These are phyloP conservation scores for Globisporangium cederbergense DNA, from an alignment of 352 stramenopile genomes.

Conservation along the genomic window DNA sequence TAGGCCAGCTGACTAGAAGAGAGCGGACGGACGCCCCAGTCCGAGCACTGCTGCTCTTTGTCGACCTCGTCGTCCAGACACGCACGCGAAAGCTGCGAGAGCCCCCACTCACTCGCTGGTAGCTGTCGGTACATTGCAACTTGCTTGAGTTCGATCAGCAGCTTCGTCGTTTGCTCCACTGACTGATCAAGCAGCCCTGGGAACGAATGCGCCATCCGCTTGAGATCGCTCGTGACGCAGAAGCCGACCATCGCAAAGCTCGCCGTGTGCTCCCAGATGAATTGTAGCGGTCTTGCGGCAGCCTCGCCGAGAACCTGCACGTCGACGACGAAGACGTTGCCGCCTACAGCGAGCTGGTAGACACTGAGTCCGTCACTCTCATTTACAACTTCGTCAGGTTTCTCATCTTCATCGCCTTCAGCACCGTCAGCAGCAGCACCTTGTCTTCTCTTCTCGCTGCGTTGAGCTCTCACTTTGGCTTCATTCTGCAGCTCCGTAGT, in stretches of 20 bases:
- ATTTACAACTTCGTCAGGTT: constrained; percentile 3
- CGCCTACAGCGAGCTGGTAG: constrained; percentile 44
- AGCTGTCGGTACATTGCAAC: constrained; percentile 46
- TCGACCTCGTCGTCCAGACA: constrained; percentile 42
- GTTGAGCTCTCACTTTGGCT: neutral
- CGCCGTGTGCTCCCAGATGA: constrained; percentile 34
- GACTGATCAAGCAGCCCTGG: constrained; percentile 23
- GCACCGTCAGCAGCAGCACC: neutral
- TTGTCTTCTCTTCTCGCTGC: neutral
- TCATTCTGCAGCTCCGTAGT: neutral
- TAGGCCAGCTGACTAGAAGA: constrained; percentile 43
- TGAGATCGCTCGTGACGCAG: constrained; percentile 48
- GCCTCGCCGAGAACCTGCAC: constrained; percentile 40
- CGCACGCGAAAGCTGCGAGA: constrained; percentile 38
- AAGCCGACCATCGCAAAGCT: constrained; percentile 49
- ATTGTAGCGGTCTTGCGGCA: constrained; percentile 32
- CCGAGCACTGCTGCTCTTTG: constrained; percentile 65
- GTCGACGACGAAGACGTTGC: constrained; percentile 53
- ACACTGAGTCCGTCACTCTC: constrained; percentile 38
- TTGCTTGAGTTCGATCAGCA: constrained; percentile 54
- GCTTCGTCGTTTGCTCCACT: neutral
- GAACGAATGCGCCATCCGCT: constrained; percentile 50
- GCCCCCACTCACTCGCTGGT: constrained; percentile 44
- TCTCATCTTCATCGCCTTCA: constrained; percentile 11
- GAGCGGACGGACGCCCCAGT: constrained; percentile 49